Evolutionary conservation across 108 stramenopile species (phyloP), one percentile per base, ranked within the genome.

Genomic region (Nitzschia inconspicua): DNA sequence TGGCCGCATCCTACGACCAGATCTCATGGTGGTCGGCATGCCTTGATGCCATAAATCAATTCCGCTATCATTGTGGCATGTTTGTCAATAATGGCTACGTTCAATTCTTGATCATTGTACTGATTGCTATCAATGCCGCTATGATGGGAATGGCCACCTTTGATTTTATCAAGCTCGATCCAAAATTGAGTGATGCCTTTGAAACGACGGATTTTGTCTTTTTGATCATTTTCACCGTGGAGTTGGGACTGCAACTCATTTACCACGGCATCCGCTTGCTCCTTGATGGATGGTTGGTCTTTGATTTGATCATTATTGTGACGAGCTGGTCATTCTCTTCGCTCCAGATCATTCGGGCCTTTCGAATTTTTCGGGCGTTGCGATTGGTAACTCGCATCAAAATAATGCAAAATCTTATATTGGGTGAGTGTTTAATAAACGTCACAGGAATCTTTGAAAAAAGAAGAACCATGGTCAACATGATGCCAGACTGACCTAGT

Each of bases 101-200:
- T 2, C 88, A 90, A 48, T 18, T 73, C 11, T 36, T 69, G 13
- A 71, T 89, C 7, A 61, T 89, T 3, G 2, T 67, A 0, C 57
- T 82, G 51, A 89, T 89, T 52, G 41, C 40, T 6, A 68, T 85
- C 47, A 89, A 89, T 66, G 73, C 84, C 1, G 66, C 82, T 36
- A 81, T 85, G 84, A 89, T 89, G 88, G 88, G 88, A 9, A 47
- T 85, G 16, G 88, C 70, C 16, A 89, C 88, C 2, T 89, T 80
- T 54, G 54, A 57, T 47, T 76, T 79, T 55, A 74, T 89, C 19
- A 65, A 52, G 35, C 20, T 55, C 3, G 49, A 89, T 57, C 64
- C 65, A 20, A 31, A 55, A 8, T 13, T 68, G 13, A 28, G 43
- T 34, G 0, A 48, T 23, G 57, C 30, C 27, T 89, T 89, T 51